Conservation (phyloP, 2,329 filamentous ascomycete species). For the Ophiosphaerella herpotricha region DNA sequence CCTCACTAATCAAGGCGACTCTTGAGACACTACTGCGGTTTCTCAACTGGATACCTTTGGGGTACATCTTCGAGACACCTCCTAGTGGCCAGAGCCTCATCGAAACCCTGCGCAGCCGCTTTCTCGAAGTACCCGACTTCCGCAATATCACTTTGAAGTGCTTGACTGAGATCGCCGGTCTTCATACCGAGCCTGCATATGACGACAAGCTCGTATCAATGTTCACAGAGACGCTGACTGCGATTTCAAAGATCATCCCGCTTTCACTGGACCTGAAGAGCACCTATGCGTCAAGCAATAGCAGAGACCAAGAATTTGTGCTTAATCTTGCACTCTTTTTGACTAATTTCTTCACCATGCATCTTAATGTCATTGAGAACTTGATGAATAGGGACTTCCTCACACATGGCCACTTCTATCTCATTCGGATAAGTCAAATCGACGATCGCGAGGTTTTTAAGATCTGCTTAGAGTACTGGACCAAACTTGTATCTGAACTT, state of each 20-base stretch:
- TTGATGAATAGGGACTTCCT: conserved; percentile 94
- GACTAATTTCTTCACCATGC: conserved; percentile 95
- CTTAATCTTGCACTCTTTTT: conserved; percentile 95
- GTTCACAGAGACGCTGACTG: conserved; percentile 96
- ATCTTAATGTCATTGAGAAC: conserved; percentile 92
- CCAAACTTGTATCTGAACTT: conserved; percentile 94
- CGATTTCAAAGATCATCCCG: conserved; percentile 91
- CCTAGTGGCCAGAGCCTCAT: conserved; percentile 68
- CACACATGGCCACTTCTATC: conserved; percentile 94
- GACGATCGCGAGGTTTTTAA: conserved; percentile 99
- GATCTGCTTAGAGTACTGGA: conserved; percentile 99
- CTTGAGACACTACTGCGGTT: conserved; percentile 94
- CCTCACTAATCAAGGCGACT: conserved; percentile 92
- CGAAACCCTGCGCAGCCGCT: conserved; percentile 88
- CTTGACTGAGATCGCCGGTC: conserved; percentile 92
- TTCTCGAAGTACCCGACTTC: conserved; percentile 92
- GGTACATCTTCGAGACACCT: conserved; percentile 97
- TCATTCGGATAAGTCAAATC: conserved; percentile 97
- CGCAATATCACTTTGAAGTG: conserved; percentile 96
- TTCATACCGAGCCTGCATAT: conserved; percentile 85
- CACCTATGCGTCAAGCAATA: conserved; percentile 90
- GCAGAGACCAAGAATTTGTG: conserved; percentile 94
- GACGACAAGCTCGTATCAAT: conserved; percentile 96
- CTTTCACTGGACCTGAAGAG: conserved; percentile 86
- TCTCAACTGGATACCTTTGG: conserved; percentile 97